These are phyloP conservation scores for Aspergillus hortae DNA, from an alignment of 2,329 filamentous ascomycete species.

Conservation along the genomic window DNA sequence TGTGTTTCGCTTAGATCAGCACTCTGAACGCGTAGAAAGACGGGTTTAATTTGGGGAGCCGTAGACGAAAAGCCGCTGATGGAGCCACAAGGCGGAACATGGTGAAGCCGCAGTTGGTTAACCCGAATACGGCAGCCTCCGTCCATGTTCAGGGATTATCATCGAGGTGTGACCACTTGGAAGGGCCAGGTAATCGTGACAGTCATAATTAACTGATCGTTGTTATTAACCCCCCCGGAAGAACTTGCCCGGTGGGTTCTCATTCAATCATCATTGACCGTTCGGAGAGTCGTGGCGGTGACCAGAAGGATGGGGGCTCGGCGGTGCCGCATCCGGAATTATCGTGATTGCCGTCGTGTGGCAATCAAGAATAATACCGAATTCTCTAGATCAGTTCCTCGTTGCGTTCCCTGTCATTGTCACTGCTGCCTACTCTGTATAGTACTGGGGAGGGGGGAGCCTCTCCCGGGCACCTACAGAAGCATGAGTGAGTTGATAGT, in stretches of 20 bases:
- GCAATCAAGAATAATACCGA: neutral
- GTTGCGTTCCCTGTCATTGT: too few species aligned
- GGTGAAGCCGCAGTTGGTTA: neutral
- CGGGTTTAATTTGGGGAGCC: neutral
- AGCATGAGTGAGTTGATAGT: neutral
- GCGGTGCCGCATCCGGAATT: constrained; percentile 1
- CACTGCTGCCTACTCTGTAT: too few species aligned
- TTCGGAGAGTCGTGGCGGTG: neutral
- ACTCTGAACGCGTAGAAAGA: neutral
- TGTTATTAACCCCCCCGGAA: neutral
- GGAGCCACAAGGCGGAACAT: neutral
- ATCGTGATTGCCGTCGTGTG: neutral
- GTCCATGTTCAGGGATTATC: neutral
- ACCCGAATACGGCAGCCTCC: neutral
- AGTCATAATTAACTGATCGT: neutral
- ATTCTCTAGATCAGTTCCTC: too few species aligned
- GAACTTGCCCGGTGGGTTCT: too few species aligned
- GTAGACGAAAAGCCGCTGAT: neutral
- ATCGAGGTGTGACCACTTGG: neutral
- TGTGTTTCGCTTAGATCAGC: neutral
- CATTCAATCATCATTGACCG: too few species aligned
- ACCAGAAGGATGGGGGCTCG: constrained; percentile 1
- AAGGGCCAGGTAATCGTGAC: neutral
- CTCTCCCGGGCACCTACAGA: neutral
- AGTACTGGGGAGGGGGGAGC: too few species aligned